phyloP scores from a whole-genome alignment of 257 asterid genomes.

The Solanum lignicaule region DNA sequence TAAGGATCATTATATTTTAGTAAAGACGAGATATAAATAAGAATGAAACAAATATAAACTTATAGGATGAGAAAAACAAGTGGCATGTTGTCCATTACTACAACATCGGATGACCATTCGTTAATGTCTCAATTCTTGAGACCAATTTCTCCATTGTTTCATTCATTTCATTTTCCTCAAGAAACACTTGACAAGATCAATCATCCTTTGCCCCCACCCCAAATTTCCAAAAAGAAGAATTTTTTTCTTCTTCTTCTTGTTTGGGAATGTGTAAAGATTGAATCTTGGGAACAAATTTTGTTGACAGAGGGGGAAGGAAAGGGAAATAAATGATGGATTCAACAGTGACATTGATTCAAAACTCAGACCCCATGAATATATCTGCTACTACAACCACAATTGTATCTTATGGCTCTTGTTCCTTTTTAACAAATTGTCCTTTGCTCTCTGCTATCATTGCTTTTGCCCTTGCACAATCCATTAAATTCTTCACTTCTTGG shows the following conservation, averaged over 20 bases:
- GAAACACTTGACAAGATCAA: background rate
- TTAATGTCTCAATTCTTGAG: background rate
- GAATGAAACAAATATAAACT: background rate
- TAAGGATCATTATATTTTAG: background rate
- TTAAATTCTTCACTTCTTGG: constrained; percentile 63
- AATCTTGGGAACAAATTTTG: background rate
- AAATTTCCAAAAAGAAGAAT: background rate
- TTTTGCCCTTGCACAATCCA: constrained; percentile 63
- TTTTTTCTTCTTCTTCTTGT: background rate
- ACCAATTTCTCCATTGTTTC: background rate
- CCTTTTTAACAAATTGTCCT: constrained; percentile 54
- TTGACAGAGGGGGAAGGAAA: background rate
- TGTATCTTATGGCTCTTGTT: constrained; percentile 20
- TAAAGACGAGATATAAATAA: no score
- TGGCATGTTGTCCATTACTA: background rate
- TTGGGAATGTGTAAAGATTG: background rate
- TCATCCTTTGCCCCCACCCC: background rate
- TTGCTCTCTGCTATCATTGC: constrained; percentile 66
- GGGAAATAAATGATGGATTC: constrained; percentile 6
- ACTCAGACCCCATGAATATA: constrained; percentile 4
- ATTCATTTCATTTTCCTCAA: background rate
- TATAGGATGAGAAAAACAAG: background rate
- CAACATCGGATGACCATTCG: background rate
- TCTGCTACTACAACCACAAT: constrained; percentile 10
- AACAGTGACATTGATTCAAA: constrained; percentile 10